Base-by-base conservation (phyloP, 345 rosid species). In the Pistacia atlantica region DNA sequence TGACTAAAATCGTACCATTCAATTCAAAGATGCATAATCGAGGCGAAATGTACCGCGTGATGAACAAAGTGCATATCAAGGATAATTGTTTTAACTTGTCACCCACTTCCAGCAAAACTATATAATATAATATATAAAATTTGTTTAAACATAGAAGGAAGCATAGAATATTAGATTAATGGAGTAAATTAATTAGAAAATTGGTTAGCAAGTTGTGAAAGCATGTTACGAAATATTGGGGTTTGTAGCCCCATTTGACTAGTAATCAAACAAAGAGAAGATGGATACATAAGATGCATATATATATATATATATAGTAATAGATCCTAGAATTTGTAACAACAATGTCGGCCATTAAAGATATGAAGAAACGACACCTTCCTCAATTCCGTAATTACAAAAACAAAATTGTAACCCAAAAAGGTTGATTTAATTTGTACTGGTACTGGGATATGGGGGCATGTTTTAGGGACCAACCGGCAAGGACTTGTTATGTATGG, bases 401-500 rank as follows among this genome's bases (percentile, higher is more conserved):
- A 45, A 35, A 35, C 80, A 77, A 75, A 82, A 79, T 42, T 79
- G 78, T 49, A 57, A 20, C 74, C n/a, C n/a, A 52, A 70, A 77
- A 60, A 75, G 56, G 13, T 56, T 63, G 49, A 7, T 33, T 33
- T 20, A 1, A 17, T 54, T 11, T 48, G 10, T 57, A 35, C 38
- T 63, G 4, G 13, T 31, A 52, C 18, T 17, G 4, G 10, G 8
- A 0, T 5, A 12, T 3, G 11, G 14, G 14, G n/a, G 65, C 79
- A 73, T 60, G 70, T 66, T 81, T 82, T 72, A 81, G 12, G 93
- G 95, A 86, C 81, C 68, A 74, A 65, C 79, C 31, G 93, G 92
- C 85, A 86, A 45, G 75, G 95, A 79, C 75, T 88, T 90, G 90
- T 93, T 93, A 65, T 93, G 97, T 56, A 93, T 89, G 3, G 97